These are phyloP conservation scores for Baorangia bicolor DNA, from an alignment of 768 basidiomycete genomes.

Conservation along the genomic window DNA sequence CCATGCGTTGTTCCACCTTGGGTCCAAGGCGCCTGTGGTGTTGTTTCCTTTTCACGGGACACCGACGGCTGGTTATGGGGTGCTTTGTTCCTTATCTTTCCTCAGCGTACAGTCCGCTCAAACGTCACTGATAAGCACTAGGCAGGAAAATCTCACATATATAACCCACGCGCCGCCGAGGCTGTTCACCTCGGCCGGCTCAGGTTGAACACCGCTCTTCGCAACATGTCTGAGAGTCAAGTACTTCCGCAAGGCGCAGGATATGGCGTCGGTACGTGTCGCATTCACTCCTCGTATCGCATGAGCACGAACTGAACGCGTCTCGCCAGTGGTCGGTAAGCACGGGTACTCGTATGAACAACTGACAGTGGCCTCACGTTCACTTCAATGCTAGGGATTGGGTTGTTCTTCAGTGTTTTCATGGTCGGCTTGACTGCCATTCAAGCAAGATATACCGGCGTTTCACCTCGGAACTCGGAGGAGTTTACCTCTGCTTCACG, in stretches of 20 bases:
- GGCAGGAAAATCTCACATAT: constrained; percentile 2
- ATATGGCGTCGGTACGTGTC: constrained; percentile 70
- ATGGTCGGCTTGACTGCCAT: constrained; percentile 78
- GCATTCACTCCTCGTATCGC: not conserved
- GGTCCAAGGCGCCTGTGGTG: too few relatives aligned
- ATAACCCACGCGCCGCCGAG: constrained; percentile 2
- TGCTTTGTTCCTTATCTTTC: constrained; percentile 17
- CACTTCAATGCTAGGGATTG: constrained; percentile 57
- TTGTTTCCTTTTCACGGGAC: not conserved
- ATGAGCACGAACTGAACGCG: not conserved
- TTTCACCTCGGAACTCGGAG: constrained; percentile 76
- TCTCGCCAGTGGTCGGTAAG: constrained; percentile 49
- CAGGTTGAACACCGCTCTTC: not conserved
- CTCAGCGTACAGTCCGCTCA: not conserved
- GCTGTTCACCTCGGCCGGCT: not conserved
- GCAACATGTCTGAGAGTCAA: constrained; percentile 27
- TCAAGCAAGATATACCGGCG: constrained; percentile 81
- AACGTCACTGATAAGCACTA: constrained; percentile 19
- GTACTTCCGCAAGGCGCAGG: constrained; percentile 80
- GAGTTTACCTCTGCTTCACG: constrained; percentile 83
- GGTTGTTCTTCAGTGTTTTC: constrained; percentile 81
- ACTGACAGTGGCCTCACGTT: not conserved
- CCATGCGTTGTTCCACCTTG: not conserved
- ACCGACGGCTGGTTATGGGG: not conserved
- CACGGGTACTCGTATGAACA: not conserved